Base-by-base conservation (phyloP, 176 grass and related monocot species). In the Ampelocalamus luodianensis region DNA sequence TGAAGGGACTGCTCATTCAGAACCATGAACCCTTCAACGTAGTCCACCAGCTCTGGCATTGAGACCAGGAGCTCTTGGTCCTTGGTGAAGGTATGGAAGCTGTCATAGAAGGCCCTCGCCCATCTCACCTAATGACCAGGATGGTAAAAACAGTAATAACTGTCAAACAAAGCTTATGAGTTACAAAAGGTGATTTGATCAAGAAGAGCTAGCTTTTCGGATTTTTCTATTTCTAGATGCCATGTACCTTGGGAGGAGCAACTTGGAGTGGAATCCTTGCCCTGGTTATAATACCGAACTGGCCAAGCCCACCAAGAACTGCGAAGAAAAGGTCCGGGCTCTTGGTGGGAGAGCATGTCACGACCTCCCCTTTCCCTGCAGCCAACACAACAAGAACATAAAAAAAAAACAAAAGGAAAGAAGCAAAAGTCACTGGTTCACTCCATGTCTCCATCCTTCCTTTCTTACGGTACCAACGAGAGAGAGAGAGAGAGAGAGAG, bases 211-310 rank as follows among this genome's bases (percentile, higher is more conserved):
- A 32, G 56, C 67, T 88, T 65, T 78, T 60, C 18, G 1, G 40
- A 72, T 55, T 49, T 24, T 78, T 53, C 75, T 27, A 53, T 79
- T 72, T 79, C 1, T 12, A 22, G 64, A 76, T 17, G 24, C 14
- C 54, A 48, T 55, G 26, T 91, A 97, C 94, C 86, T 91, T 97
- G 64, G 70, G 59, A 20, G 95, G 95, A 38, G 92, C 92, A 54
- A 85, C 22, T 92, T 97, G 92, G 48, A 97, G 90, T 12, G 84
- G 83, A 49, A 97, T 92, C 78, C 92, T 81, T 74, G 95, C 95
- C 83, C 92, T 97, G 70, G 86, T 94, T 87, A 97, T 97, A 75
- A 97, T 92, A 17, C 95, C 95, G 29, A 97, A 94, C 81, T 97
- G 95, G 59, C 95, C 95, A 29, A 97, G 82, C 4, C 95, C 92